phyloP scores from a whole-genome alignment of 305 asterid species.

The Rubia balearica region DNA sequence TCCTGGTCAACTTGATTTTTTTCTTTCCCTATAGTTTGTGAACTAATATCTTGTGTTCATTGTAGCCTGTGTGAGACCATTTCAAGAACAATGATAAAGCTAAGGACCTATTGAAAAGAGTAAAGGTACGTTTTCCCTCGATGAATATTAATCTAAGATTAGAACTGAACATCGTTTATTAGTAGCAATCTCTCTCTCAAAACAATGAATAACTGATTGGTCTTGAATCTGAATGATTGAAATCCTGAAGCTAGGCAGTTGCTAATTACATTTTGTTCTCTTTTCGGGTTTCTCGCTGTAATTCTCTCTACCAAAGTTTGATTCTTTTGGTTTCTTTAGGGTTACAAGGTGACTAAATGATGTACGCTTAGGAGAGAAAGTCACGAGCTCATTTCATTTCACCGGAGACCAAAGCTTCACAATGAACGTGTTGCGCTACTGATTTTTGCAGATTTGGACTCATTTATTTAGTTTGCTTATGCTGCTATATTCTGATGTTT shows the following conservation, averaged over 20 bases:
- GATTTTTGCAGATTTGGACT: too few species aligned
- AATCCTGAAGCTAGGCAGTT: background rate
- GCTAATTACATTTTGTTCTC: too few species aligned
- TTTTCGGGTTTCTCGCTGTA: background rate
- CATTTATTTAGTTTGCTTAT: background rate
- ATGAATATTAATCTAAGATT: slow-evolving; percentile 3
- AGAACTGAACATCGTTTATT: background rate
- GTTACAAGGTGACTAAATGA: slow-evolving; percentile 53
- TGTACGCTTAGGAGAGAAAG: background rate
- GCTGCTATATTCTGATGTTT: too few species aligned
- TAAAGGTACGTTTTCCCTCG: slow-evolving; percentile 37
- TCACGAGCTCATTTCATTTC: background rate
- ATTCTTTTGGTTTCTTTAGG: slow-evolving; percentile 32
- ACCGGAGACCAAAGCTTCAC: background rate
- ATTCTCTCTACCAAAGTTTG: background rate
- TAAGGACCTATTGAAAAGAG: slow-evolving; percentile 62
- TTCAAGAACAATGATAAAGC: slow-evolving; percentile 57
- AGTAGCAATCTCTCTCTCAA: background rate
- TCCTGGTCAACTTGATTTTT: background rate
- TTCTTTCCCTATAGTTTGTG: background rate
- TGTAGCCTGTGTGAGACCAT: slow-evolving; percentile 84
- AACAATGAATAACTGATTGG: too few species aligned
- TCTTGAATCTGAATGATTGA: background rate
- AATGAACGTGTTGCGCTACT: background rate
- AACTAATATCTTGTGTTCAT: background rate